Base-by-base conservation (phyloP, 148 eudicot species). In the Hydrangea macrophylla region DNA sequence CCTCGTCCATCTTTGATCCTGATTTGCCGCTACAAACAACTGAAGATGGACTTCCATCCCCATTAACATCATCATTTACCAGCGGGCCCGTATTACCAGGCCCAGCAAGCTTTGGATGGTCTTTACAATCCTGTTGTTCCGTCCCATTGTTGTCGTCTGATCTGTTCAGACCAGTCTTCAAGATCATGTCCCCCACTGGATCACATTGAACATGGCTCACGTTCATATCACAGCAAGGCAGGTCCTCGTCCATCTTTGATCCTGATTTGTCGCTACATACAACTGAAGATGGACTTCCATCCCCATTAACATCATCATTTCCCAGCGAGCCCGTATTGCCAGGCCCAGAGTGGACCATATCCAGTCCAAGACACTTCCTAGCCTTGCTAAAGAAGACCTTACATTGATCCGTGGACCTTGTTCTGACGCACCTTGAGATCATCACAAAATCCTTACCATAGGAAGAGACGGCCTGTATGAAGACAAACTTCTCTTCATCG, bases 361-460 rank as follows among this genome's bases (percentile, higher is more conserved):
- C 96, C 69, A 90, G 73, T 57, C 89, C 93, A 33, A 94, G 85
- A 68, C 89, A 78, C 72, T 85, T 91, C 58, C 87, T 66, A 11
- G 79, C 88, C 82, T 94, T 94, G 61, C 96, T 91, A 65, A 83
- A 94, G 73, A 86, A 94, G 22, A 84, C 74, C 69, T 76, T 91
- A 78, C 99, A 94, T 56, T 88, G 91, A 68, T 88, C 88, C 63
- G 70, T 72, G 0, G 96, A 79, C 73, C 78, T 88, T 17, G 99
- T 88, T 74, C 80, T 68, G 24, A 94, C 80, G 66, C 70, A 72
- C 37, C 75, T 78, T 24, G 99, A 90, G 63, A 94, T 85, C 87
- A 73, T 73, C 28, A 50, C 56, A 69, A 94, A 94, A 62, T 94
- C 99, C 57, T 84, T 90, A 3, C 99, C 99, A 64, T 79, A 80